phyloP scores from a whole-genome alignment of 352 stramenopile species.

The Peronospora belbahrii region DNA sequence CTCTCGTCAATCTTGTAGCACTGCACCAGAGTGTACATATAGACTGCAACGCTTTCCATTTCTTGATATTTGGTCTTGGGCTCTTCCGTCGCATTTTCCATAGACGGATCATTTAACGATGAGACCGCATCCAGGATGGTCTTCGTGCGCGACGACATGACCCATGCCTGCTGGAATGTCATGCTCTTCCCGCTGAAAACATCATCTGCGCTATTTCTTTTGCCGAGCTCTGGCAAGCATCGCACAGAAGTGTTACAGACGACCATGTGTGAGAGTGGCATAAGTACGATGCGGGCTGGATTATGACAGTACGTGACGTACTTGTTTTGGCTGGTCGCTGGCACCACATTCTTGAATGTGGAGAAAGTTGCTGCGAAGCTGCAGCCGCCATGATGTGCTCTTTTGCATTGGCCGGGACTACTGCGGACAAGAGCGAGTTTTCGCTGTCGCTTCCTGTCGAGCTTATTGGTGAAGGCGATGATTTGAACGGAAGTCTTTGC shows the following conservation, averaged over 20 bases:
- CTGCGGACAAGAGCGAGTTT: conserved; percentile 3
- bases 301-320: background rate
- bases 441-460: conserved; percentile 9
- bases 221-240: conserved; percentile 2
- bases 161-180: conserved; percentile 26
- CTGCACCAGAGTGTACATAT: conserved; percentile 39
- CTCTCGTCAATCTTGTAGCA: conserved; percentile 45
- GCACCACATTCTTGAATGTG: background rate
- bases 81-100: conserved; percentile 4
- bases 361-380: conserved; percentile 10
- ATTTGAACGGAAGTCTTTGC: background rate
- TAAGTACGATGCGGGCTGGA: too few species aligned
- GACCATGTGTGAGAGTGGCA: background rate
- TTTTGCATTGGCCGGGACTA: conserved; percentile 25
- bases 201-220: background rate
- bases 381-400: conserved; percentile 23
- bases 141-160: conserved; percentile 33
- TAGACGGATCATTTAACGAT: conserved; percentile 5
- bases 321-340: conserved; percentile 4
- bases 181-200: conserved; percentile 2
- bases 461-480: conserved; percentile 6
- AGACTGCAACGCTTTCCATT: conserved; percentile 35
- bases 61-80: conserved; percentile 16
- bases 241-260: background rate
- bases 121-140: conserved; percentile 20